A percentile compares a stretch with the other conserved stretches of the same genome.
These are phyloP conservation scores for Mastigamoeba balamuthi DNA, from an alignment of 78 protist species.

Conservation along the genomic window DNA sequence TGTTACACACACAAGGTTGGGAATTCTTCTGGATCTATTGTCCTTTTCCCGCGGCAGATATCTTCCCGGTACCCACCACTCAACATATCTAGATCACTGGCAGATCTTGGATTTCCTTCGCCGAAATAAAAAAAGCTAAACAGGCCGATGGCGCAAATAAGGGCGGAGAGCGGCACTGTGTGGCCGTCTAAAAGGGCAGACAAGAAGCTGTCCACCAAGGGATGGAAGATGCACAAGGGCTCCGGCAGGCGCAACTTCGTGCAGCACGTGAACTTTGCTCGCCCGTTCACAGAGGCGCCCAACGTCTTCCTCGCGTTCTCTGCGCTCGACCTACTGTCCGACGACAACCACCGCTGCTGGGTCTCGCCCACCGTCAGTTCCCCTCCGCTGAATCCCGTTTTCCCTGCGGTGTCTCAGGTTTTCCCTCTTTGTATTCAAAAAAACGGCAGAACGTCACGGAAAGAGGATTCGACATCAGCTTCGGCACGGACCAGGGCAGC, in stretches of 20 bases:
- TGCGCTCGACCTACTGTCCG: neutral
- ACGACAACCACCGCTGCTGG: neutral
- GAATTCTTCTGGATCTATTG: too few species aligned
- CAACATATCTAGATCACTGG: too few species aligned
- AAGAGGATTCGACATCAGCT: neutral
- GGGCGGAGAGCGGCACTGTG: neutral
- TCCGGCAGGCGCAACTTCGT: neutral
- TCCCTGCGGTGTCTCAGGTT: too few species aligned
- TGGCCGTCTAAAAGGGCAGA: neutral
- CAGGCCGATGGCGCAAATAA: neutral
- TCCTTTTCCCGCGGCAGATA: too few species aligned
- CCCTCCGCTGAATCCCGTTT: neutral
- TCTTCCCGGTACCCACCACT: too few species aligned
- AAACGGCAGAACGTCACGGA: neutral
- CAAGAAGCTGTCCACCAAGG: neutral
- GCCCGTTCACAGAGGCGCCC: neutral
- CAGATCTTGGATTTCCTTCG: too few species aligned
- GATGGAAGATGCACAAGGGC: neutral
- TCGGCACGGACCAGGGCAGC: neutral
- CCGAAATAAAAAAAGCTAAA: too few species aligned
- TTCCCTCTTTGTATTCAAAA: too few species aligned
- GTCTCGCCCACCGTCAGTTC: neutral
- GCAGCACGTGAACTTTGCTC: neutral
- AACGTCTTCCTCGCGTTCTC: neutral
- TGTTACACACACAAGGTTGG: too few species aligned